Base-by-base conservation (phyloP, 2,329 filamentous ascomycete genomes). In the Claviceps paspali region DNA sequence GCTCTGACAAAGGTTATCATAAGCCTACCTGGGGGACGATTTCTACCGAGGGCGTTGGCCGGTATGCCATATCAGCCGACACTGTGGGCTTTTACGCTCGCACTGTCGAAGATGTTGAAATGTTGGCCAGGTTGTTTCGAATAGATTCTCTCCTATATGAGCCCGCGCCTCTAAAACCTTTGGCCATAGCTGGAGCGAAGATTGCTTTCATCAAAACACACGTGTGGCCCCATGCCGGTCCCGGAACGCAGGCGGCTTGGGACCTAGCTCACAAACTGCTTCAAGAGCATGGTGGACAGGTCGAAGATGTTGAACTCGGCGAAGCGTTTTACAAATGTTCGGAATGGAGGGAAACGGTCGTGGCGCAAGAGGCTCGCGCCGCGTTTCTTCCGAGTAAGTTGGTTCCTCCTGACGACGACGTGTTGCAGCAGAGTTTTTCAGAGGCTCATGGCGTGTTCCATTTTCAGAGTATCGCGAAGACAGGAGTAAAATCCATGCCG, bases 1-100 rank as follows among this genome's bases (percentile, higher is more conserved):
- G 10, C 21, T 26, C 37, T 28, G 14, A 35, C 19, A 15, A 31
- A 14, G 9, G 22, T 2, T 4, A n/a, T n/a, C n/a, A n/a, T n/a
- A 11, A 45, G 49, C 76, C 77, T 2, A 82, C 76, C 0, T 80
- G 73, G 73, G 70, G 69, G 38, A 56, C 71, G 0, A 66, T 82
- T 24, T 73, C 68, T 0, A 61, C 73, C 0, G 76, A 81, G 47
- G 76, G 77, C 0, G 61, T 68, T 31, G 74, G 70, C 49, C 57
- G 73, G 2, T 76, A 70, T 45, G 70, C 72, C 1, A 53, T 72
- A 1, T 71, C 64, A 1, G 59, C 75, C 5, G 78, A 82, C 46
- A 82, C 77, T 0, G 47, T 78, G 0, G 77, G 78, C 2, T 56
- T 79, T 10, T 79, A 69, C 40, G 64, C 71, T 0, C 66, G 76